Evolutionary conservation across 371 early-diverging fungal genomes (phyloP), one percentile per base, ranked within the genome.

Genomic region (Sanchytrium tribonematis): DNA sequence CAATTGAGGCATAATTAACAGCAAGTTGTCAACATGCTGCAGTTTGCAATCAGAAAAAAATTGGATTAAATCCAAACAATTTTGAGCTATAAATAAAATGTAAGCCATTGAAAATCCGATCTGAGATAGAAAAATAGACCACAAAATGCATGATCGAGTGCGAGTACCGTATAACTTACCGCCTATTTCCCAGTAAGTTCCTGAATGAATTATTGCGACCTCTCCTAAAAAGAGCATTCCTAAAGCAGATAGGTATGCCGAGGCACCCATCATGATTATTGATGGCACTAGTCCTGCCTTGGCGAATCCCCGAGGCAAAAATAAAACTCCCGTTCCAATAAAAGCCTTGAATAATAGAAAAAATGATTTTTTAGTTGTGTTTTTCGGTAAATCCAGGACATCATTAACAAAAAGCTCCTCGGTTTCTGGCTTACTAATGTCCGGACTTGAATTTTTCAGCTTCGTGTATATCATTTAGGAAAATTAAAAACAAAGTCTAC

Each of bases 301-400:
- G 83, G 77, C 30, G 30, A 0, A 85, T 84, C 70, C 70, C 27
- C 28, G 17, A 68, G 66, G 31, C 69, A 90, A 74, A 76, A 90
- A 88, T 82, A 90, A 83, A 70, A 90, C 86, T 29, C 89, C 89
- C 5, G 88, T 90, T 1, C 88, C 89, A 30, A 90, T 86, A 80
- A 90, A 90, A 0, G 88, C 86, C 75, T 90, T 90, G 69, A 88
- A 76, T 17, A 88, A 74, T 74, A 90, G 76, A 74, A 89, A 89
- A 72, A 88, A 87, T 29, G 88, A 86, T 75, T 88, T 89, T 31
- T 83, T 83, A 1, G 84, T 82, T 0, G 88, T 84, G 0, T 48
- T 48, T 22, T 48, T 48, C 22, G 5, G 48, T 12, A 48, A 12
- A 22, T 12, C 22, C 5, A 5, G 5, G 22, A 12, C 5, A 48